A percentile compares a stretch with the other conserved stretches of the same genome.
These are phyloP conservation scores for Botrytis fabae DNA, from an alignment of 2,329 filamentous ascomycete genomes.

Conservation along the genomic window DNA sequence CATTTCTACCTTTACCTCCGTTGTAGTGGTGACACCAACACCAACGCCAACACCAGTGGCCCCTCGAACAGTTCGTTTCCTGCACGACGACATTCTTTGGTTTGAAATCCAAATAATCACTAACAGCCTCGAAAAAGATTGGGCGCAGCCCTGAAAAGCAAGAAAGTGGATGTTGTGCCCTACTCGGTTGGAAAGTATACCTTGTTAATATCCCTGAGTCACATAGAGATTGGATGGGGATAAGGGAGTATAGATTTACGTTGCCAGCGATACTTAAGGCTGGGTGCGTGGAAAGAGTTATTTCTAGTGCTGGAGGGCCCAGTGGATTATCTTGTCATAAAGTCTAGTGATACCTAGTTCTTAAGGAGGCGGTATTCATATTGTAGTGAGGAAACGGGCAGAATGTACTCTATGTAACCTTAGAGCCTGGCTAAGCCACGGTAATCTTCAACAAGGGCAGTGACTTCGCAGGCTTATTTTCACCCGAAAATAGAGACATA, in stretches of 20 bases:
- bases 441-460: neutral
- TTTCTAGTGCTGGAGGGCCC: neutral
- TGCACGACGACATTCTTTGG: too few species aligned
- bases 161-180: neutral
- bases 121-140: neutral
- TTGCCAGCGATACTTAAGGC: neutral
- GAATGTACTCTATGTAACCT: neutral
- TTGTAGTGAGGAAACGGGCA: too few species aligned
- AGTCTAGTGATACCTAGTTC: neutral
- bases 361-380: neutral
- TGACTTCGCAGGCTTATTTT: neutral
- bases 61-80: too few species aligned
- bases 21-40: neutral
- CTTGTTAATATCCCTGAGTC: too few species aligned
- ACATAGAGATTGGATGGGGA: too few species aligned
- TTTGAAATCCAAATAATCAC: neutral
- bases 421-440: neutral
- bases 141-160: slow-evolving; percentile 1
- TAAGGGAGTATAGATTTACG: too few species aligned
- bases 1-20: neutral
- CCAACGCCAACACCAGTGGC: neutral
- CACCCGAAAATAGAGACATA: neutral
- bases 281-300: slow-evolving; percentile 2
- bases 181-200: neutral
- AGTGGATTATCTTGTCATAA: neutral